Evolutionary conservation across 176 grass and related monocot species (phyloP).

Genomic region (Musa beccarii): DNA sequence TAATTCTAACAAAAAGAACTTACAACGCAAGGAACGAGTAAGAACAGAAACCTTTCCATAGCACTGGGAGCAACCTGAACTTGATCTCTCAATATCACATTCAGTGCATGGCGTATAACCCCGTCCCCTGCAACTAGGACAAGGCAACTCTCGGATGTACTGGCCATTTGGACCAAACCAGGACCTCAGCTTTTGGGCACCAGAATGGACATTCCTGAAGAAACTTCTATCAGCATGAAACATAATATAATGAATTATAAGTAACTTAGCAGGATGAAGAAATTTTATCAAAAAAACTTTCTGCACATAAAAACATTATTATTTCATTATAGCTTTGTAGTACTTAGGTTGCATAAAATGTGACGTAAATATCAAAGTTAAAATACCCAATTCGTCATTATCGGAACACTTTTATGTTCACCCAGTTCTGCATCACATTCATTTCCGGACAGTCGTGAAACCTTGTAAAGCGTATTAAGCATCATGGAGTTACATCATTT

Average conservation of each 20-base stretch:
- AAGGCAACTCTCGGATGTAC: slow-evolving; percentile 83
- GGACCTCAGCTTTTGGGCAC: slow-evolving; percentile 47
- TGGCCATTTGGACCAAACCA: slow-evolving; percentile 96
- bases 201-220: slow-evolving; percentile 39
- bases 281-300: background rate
- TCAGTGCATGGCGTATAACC: slow-evolving; percentile 74
- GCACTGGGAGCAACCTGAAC: slow-evolving; percentile 61
- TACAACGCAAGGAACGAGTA: background rate
- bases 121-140: slow-evolving; percentile 70
- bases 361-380: too few species aligned
- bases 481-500: background rate
- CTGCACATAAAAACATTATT: too few species aligned
- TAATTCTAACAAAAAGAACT: background rate
- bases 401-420: too few species aligned
- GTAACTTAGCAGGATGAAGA: background rate
- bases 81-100: slow-evolving; percentile 77
- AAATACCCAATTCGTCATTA: background rate
- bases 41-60: slow-evolving; percentile 63
- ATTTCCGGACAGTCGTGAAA: background rate
- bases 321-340: background rate
- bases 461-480: background rate
- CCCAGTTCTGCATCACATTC: background rate
- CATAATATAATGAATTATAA: background rate
- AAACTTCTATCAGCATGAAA: slow-evolving; percentile 4
- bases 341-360: background rate